Evolutionary conservation across 1,284 basidiomycete genomes (phyloP), one percentile per base, ranked within the genome.

Genomic region (Irpex rosettiformis): DNA sequence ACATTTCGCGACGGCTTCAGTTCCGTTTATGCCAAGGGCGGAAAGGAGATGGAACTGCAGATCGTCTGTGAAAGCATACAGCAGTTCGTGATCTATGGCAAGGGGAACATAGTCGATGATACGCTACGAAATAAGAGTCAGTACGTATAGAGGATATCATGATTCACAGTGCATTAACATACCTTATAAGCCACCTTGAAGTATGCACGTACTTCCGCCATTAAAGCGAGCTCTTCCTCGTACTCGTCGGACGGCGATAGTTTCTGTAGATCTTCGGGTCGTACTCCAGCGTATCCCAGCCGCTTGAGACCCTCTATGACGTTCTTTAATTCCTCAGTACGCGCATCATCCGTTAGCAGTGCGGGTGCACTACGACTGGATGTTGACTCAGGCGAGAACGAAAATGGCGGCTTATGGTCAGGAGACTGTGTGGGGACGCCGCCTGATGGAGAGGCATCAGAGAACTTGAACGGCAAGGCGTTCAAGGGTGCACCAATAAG

Each of bases 141-240:
- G 7, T 30, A 58, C 18, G 30, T 25, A 48, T 2, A 53, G 11
- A 40, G 25, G n/a, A 24, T 7, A 45, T 25, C 18, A 13, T 10
- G 61, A 16, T 22, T 8, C 21, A 55, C 13, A 18, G 18, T 25
- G 10, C 7, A 40, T 25, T 57, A 30, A 61, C 69, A n/a, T 37
- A 77, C 79, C 75, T 79, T 79, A 67, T 79, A 79, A 1, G 78
- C 65, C 2, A 81, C 76, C 58, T 80, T 76, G 68, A 80, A 83
- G 66, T 82, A 83, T 1, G 77, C 81, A 4, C 79, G 67, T 0
- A 81, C 78, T 56, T 81, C 79, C 2, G 80, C 78, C 77, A 81
- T 80, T 33, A 80, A 71, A 25, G 72, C 62, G 16, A 84, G 64
- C 62, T 81, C 80, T 3, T 73, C 69, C 61, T 81, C 77, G 60